Percentiles rank a stretch among this genome's conserved stretches.
These are phyloP conservation scores for Aureobasidium musti DNA, from an alignment of 2,329 filamentous ascomycete genomes.

Conservation along the genomic window DNA sequence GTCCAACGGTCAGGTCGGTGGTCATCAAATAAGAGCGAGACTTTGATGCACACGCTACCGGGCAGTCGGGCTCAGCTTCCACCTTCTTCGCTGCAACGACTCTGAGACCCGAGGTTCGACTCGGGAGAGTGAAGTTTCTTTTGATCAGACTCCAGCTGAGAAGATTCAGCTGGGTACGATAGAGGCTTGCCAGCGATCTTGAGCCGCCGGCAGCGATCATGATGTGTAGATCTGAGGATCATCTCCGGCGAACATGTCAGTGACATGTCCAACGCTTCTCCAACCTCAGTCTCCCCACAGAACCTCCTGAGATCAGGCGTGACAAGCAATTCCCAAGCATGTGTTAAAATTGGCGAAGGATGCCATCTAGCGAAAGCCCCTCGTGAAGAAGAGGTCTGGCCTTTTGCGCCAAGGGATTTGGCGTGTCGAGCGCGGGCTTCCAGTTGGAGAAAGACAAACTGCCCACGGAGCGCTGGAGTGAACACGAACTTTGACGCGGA, in stretches of 20 bases:
- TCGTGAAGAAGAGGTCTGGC: slow-evolving; percentile 2
- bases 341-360: slow-evolving; percentile 3
- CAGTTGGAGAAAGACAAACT: slow-evolving; percentile 2
- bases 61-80: slow-evolving; percentile 20
- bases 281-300: not conserved
- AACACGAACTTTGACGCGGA: slow-evolving; percentile 14
- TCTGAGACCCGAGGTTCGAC: slow-evolving; percentile 11
- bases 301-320: not conserved
- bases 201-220: not conserved
- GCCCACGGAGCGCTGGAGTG: not conserved
- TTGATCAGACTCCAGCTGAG: slow-evolving; percentile 8
- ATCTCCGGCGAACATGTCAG: not conserved
- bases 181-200: not conserved
- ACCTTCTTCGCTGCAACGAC: slow-evolving; percentile 19
- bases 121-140: slow-evolving; percentile 19
- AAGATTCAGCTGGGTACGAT: not conserved
- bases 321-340: slow-evolving; percentile 16
- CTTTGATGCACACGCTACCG: slow-evolving; percentile 23
- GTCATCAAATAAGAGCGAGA: slow-evolving; percentile 25
- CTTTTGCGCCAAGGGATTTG: slow-evolving; percentile 4
- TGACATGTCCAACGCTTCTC: not conserved
- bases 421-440: not conserved
- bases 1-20: not conserved
- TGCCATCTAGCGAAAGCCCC: not conserved
- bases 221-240: not conserved